Base-by-base conservation (phyloP, 306 rosid species). In the Fagus sylvatica region DNA sequence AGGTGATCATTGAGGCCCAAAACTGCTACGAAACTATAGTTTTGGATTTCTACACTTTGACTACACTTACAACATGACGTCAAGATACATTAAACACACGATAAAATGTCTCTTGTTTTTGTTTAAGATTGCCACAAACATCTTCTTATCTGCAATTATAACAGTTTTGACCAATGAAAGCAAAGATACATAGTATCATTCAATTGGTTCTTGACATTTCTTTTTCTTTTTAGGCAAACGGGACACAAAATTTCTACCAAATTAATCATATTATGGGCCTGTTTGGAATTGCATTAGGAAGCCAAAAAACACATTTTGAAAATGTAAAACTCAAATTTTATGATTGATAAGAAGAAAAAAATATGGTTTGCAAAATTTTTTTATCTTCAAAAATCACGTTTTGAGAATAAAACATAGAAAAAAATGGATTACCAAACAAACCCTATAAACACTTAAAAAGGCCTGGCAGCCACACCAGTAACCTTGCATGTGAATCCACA, bases 381-480 rank as follows among this genome's bases (percentile, higher is more conserved):
- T 22, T 22, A 22, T 22, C 28, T 22, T 22, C 0, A 22, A 22
- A 22, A 22, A 22, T 22, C 28, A 22, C 28, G 28, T 22, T 22
- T 22, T 22, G 0, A 22, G 28, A 22, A 22, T 22, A 22, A 22
- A 22, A 22, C 28, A 22, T 22, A 22, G 28, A 22, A 22, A 22
- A 22, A 22, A 22, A 22, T 22, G 0, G 28, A 22, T 22, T 22
- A 22, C 28, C 28, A 22, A 22, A 22, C 28, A 22, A 22, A 22
- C 28, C 28, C 28, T 22, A 0, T 22, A 46, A 41, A 0, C 54
- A 40, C 11, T 6, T 37, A 28, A 73, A 55, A 40, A 46, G 28
- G 34, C 15, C 15, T 42, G 7, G 83, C 78, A 54, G 83, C 78
- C 83, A 54, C 13, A 43, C 41, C 54, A 65, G n/a, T 43, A 66